phyloP scores from a whole-genome alignment of 1,284 basidiomycete genomes.

The Fomes fomentarius region DNA sequence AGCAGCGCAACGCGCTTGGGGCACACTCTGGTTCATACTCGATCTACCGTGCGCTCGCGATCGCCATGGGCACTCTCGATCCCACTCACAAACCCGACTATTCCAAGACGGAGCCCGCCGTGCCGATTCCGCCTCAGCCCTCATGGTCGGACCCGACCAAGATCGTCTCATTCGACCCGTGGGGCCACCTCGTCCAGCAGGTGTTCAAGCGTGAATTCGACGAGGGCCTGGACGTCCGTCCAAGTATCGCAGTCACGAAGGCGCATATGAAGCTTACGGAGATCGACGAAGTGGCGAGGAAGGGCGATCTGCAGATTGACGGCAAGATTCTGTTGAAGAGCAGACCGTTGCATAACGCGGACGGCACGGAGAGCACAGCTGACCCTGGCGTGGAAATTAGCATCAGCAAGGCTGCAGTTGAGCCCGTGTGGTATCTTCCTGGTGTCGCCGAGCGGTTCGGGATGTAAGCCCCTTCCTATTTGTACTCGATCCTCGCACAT shows the following conservation, averaged over 20 bases:
- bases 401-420: constrained; percentile 88
- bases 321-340: constrained; percentile 82
- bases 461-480: constrained; percentile 71
- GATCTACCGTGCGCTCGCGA: constrained; percentile 91
- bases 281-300: constrained; percentile 80
- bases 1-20: constrained; percentile 91
- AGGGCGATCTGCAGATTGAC: constrained; percentile 79
- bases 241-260: constrained; percentile 89
- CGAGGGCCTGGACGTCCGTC: constrained; percentile 79
- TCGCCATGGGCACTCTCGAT: constrained; percentile 88
- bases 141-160: constrained; percentile 82
- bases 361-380: constrained; percentile 57
- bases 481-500: background rate
- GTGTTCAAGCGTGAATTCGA: constrained; percentile 75
- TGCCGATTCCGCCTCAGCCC: constrained; percentile 80
- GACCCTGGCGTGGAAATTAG: constrained; percentile 87
- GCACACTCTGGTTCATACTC: constrained; percentile 95
- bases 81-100: constrained; percentile 89
- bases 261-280: constrained; percentile 91
- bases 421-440: constrained; percentile 94
- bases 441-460: constrained; percentile 90
- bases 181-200: constrained; percentile 88
- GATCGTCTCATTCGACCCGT: constrained; percentile 96
- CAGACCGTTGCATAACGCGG: constrained; percentile 59
- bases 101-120: constrained; percentile 87